These are phyloP conservation scores for Penicillium egyptiacum DNA, from an alignment of 495 filamentous ascomycete genomes.

Conservation along the genomic window DNA sequence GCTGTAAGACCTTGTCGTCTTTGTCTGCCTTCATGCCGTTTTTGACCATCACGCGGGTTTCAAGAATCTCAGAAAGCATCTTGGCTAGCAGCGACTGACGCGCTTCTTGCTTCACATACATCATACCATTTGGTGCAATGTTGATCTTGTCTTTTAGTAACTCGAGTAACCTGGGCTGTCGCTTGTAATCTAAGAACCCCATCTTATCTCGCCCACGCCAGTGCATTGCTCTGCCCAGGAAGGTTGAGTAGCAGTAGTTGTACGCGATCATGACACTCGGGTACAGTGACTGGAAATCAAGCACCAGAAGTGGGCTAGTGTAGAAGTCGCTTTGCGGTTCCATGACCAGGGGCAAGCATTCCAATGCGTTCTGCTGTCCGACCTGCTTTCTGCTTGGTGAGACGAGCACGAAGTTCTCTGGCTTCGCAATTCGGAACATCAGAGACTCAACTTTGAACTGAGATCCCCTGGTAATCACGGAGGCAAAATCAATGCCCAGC, in stretches of 20 bases:
- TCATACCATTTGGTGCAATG: slow-evolving; percentile 93
- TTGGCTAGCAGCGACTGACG: slow-evolving; percentile 90
- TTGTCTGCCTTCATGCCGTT: slow-evolving; percentile 94
- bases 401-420: slow-evolving; percentile 87
- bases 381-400: slow-evolving; percentile 92
- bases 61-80: slow-evolving; percentile 94
- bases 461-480: slow-evolving; percentile 88
- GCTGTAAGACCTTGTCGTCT: slow-evolving; percentile 82
- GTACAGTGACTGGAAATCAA: slow-evolving; percentile 96
- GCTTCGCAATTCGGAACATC: slow-evolving; percentile 98
- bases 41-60: slow-evolving; percentile 98
- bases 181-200: slow-evolving; percentile 83
- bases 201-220: slow-evolving; percentile 94
- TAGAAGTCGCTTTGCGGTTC: slow-evolving; percentile 96
- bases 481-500: slow-evolving; percentile 93
- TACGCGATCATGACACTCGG: slow-evolving; percentile 99
- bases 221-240: slow-evolving; percentile 75
- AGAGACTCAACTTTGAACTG: slow-evolving; percentile 98
- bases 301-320: slow-evolving; percentile 79
- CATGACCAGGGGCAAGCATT: slow-evolving; percentile 96
- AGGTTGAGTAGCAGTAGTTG: slow-evolving; percentile 99
- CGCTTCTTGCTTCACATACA: slow-evolving; percentile 84
- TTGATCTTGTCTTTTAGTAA: slow-evolving; percentile 86
- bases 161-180: slow-evolving; percentile 70
- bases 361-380: slow-evolving; percentile 88